Percentiles rank a stretch among this genome's conserved stretches.
Conservation (phyloP, 202 grass and related monocot species). For the Bolboschoenoplectus hybrid region DNA sequence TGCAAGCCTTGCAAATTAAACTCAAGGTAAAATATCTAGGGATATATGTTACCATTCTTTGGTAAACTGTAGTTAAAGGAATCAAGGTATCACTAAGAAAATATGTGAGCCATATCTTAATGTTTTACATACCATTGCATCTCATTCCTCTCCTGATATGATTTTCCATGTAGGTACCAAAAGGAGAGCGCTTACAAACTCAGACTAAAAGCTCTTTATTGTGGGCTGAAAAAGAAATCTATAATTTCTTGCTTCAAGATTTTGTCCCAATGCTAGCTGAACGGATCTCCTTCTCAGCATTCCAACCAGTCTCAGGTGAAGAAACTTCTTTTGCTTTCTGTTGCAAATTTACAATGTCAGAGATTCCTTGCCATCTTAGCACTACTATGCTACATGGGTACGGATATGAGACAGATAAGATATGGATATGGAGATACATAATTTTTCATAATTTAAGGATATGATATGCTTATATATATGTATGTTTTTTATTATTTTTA, state of each 20-base stretch:
- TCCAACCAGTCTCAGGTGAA: slow-evolving; percentile 86
- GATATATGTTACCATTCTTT: slow-evolving; percentile 28
- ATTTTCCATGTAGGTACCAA: slow-evolving; percentile 57
- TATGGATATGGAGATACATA: too few relatives aligned
- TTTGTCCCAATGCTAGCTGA: slow-evolving; percentile 72
- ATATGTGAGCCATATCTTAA: background rate
- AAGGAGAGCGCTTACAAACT: slow-evolving; percentile 87
- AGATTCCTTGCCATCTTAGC: background rate
- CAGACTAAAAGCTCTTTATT: slow-evolving; percentile 70
- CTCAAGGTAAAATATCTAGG: slow-evolving; percentile 53
- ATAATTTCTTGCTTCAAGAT: slow-evolving; percentile 48
- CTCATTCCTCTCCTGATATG: slow-evolving; percentile 29
- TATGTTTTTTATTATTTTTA: too few relatives aligned
- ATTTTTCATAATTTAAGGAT: too few relatives aligned
- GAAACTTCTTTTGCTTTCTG: slow-evolving; percentile 28
- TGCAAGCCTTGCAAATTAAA: slow-evolving; percentile 89
- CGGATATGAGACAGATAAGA: too few relatives aligned
- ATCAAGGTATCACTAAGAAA: background rate
- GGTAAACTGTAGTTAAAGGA: background rate
- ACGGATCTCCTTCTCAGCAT: slow-evolving; percentile 79
- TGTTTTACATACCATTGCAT: slow-evolving; percentile 22
- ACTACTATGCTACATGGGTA: too few relatives aligned
- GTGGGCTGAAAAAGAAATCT: slow-evolving; percentile 71
- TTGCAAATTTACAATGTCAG: background rate
- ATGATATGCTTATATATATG: too few relatives aligned